phyloP scores from a whole-genome alignment of 1,284 basidiomycete species.

The Rhodotorula sp. region DNA sequence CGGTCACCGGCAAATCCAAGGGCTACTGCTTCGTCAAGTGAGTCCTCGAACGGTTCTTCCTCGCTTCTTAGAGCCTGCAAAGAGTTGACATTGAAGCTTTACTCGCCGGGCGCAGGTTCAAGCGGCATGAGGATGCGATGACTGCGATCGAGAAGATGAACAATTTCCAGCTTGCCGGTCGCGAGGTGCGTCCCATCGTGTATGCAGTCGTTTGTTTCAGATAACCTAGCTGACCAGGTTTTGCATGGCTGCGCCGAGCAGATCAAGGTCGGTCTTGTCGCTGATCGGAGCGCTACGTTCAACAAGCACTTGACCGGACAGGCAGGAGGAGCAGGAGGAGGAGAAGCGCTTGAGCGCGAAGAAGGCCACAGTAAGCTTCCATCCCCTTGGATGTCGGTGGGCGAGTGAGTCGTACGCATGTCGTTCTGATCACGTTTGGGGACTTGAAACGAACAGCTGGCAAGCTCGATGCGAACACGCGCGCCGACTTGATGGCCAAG shows the following conservation, averaged over 20 bases:
- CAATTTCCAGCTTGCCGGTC: slow-evolving; percentile 92
- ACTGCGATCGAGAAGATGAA: slow-evolving; percentile 98
- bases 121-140: slow-evolving; percentile 82
- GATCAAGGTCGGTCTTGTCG: slow-evolving; percentile 45
- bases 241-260: neutral
- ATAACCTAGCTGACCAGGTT: neutral
- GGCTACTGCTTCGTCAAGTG: slow-evolving; percentile 98
- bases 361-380: slow-evolving; percentile 20
- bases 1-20: slow-evolving; percentile 86
- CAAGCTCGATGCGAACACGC: slow-evolving; percentile 90
- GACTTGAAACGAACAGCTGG: no score
- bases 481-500: slow-evolving; percentile 98
- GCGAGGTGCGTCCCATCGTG: slow-evolving; percentile 61
- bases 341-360: slow-evolving; percentile 34
- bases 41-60: slow-evolving; percentile 45
- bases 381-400: no score
- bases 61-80: neutral
- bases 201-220: neutral
- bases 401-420: neutral
- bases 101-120: slow-evolving; percentile 61
- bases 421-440: neutral
- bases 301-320: slow-evolving; percentile 24
- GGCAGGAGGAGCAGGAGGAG: slow-evolving; percentile 7
- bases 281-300: slow-evolving; percentile 40
- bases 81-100: neutral